Evolutionary conservation across 495 filamentous ascomycete genomes (phyloP).

Genomic region (Choiromyces venosus): DNA sequence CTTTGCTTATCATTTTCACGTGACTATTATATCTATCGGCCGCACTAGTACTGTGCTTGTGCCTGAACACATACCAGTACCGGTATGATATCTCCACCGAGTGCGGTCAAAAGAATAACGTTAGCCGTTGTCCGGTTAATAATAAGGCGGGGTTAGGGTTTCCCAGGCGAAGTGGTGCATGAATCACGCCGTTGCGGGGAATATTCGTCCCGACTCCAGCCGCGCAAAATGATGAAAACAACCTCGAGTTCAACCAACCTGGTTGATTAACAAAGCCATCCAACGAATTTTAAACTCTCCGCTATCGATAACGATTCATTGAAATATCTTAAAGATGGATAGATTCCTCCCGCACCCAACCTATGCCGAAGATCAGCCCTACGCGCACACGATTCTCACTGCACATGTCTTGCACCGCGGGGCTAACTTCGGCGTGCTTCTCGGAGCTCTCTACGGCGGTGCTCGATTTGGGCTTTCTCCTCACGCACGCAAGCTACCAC

Average conservation of each 20-base stretch:
- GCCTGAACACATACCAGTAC: no score
- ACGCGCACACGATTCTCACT: constrained; percentile 50
- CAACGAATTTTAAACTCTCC: not conserved
- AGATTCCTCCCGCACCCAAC: constrained; percentile 50
- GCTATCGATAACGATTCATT: not conserved
- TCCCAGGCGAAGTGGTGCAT: not conserved
- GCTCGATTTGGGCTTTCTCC: constrained; percentile 18
- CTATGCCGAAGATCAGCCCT: constrained; percentile 60
- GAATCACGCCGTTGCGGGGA: not conserved
- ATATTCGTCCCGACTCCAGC: not conserved
- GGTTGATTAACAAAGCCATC: not conserved
- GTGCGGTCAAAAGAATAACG: no score
- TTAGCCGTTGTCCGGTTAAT: no score
- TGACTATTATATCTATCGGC: no score
- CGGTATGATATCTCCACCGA: not conserved
- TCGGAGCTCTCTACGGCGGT: constrained; percentile 44
- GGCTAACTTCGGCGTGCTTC: constrained; percentile 48
- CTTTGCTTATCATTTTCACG: no score
- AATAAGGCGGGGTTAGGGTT: not conserved
- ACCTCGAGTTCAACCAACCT: not conserved
- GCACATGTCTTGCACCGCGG: constrained; percentile 55
- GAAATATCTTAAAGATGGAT: constrained; percentile 45
- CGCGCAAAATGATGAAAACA: not conserved
- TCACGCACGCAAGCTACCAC: not conserved
- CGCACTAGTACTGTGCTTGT: no score